Conservation (phyloP, 129 eudicot genomes). For the Flaveria bidentis region DNA sequence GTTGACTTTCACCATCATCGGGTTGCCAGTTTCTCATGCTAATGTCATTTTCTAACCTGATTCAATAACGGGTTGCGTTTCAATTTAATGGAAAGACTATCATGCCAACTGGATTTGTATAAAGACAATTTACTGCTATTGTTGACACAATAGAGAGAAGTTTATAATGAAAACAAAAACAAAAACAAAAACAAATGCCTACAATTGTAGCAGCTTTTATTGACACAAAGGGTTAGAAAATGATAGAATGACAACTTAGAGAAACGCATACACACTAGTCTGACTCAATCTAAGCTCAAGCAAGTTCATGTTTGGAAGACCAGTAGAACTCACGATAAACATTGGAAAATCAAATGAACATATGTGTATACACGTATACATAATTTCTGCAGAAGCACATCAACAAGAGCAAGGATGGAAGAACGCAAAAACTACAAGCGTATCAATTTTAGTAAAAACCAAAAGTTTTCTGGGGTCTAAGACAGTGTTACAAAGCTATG, state of each 20-base stretch:
- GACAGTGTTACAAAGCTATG: neutral
- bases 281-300: conserved; percentile 11
- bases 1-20: conserved; percentile 27
- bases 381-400: neutral
- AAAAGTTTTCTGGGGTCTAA: neutral
- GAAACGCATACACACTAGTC: conserved; percentile 15
- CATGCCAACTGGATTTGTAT: neutral
- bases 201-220: conserved; percentile 28
- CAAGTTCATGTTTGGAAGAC: conserved; percentile 21
- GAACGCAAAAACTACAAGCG: neutral
- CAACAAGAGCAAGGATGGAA: neutral
- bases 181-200: conserved; percentile 8
- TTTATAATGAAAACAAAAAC: conserved; percentile 10
- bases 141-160: conserved; percentile 24
- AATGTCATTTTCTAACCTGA: conserved; percentile 26
- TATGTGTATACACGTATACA: neutral
- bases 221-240: conserved; percentile 17
- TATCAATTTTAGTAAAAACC: neutral
- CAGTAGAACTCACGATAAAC: neutral
- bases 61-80: conserved; percentile 29
- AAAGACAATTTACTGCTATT: conserved; percentile 26
- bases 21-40: conserved; percentile 28
- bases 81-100: conserved; percentile 11
- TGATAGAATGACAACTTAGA: neutral
- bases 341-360: neutral